A percentile compares a stretch with the other conserved stretches of the same genome.
phyloP scores from a whole-genome alignment of 2,329 filamentous ascomycete genomes.

The Fusarium sterilihyphosum region DNA sequence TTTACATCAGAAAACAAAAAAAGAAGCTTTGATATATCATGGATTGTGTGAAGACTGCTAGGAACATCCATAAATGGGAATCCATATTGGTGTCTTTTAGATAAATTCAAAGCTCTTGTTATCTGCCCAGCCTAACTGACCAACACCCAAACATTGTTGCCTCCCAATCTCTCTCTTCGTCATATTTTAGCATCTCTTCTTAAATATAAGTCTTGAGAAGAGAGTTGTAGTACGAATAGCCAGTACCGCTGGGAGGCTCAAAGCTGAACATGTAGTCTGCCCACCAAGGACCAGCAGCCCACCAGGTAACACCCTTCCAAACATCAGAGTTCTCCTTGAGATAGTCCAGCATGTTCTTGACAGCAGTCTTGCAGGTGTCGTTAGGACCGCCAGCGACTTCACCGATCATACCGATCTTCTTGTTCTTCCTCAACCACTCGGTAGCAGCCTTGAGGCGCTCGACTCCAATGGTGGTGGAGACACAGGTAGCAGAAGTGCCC shows the following conservation, averaged over 20 bases:
- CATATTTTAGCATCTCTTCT: background rate
- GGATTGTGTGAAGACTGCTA: background rate
- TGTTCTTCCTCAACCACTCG: slow-evolving; percentile 63
- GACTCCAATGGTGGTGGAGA: slow-evolving; percentile 59
- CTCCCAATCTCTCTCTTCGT: background rate
- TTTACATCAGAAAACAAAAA: accelerated
- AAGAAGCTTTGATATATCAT: accelerated
- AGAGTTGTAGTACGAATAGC: slow-evolving; percentile 48
- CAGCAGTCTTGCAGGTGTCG: slow-evolving; percentile 60
- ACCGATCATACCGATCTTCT: slow-evolving; percentile 64
- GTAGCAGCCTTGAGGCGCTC: slow-evolving; percentile 62
- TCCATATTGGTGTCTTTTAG: background rate
- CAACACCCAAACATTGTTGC: accelerated
- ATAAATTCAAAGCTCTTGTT: background rate
- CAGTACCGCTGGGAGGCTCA: slow-evolving; percentile 58
- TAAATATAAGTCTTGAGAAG: slow-evolving; percentile 36
- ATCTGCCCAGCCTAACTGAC: background rate
- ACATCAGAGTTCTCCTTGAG: slow-evolving; percentile 66
- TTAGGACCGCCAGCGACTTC: slow-evolving; percentile 67
- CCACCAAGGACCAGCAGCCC: slow-evolving; percentile 70
- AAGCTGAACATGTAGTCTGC: slow-evolving; percentile 59
- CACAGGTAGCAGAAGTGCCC: slow-evolving; percentile 59
- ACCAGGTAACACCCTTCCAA: slow-evolving; percentile 68
- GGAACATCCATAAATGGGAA: background rate
- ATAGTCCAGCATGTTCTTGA: slow-evolving; percentile 62